Percentiles rank a stretch among this genome's conserved stretches.
phyloP scores from a whole-genome alignment of 768 basidiomycete genomes.

The Amanita rubescens region DNA sequence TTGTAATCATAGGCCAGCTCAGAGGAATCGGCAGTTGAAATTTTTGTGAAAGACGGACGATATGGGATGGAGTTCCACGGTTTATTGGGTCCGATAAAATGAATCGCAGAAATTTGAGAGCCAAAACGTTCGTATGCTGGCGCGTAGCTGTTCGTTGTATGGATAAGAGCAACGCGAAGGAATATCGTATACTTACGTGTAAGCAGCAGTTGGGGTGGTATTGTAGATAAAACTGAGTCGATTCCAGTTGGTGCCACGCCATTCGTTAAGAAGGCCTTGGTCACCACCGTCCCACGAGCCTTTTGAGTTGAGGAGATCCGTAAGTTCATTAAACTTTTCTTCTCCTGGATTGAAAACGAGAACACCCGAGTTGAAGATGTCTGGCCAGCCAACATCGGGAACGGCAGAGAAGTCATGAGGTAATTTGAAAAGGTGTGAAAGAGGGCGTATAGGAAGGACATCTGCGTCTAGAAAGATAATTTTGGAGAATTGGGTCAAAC shows the following conservation, averaged over 20 bases:
- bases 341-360: conserved; percentile 80
- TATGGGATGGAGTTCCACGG: conserved; percentile 80
- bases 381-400: conserved; percentile 98
- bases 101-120: conserved; percentile 75
- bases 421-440: conserved; percentile 86
- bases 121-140: conserved; percentile 95
- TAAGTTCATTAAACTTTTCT: conserved; percentile 74
- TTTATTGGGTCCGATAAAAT: conserved; percentile 95
- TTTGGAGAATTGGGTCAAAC: conserved; percentile 79
- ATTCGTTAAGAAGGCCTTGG: conserved; percentile 95
- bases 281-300: conserved; percentile 99
- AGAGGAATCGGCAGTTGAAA: conserved; percentile 17
- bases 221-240: conserved; percentile 97
- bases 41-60: conserved; percentile 49
- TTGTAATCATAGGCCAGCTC: conserved; percentile 66
- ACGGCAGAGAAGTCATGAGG: conserved; percentile 85
- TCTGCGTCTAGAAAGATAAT: conserved; percentile 91
- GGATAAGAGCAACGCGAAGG: conserved; percentile 19
- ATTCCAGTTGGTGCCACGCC: conserved; percentile 83
- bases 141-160: conserved; percentile 59
- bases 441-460: conserved; percentile 77
- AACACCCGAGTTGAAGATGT: conserved; percentile 98
- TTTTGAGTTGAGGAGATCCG: conserved; percentile 60
- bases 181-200: conserved; percentile 62
- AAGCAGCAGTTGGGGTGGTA: conserved; percentile 94